phyloP scores from a whole-genome alignment of 2,329 filamentous ascomycete genomes.

The Didymella pinodella region DNA sequence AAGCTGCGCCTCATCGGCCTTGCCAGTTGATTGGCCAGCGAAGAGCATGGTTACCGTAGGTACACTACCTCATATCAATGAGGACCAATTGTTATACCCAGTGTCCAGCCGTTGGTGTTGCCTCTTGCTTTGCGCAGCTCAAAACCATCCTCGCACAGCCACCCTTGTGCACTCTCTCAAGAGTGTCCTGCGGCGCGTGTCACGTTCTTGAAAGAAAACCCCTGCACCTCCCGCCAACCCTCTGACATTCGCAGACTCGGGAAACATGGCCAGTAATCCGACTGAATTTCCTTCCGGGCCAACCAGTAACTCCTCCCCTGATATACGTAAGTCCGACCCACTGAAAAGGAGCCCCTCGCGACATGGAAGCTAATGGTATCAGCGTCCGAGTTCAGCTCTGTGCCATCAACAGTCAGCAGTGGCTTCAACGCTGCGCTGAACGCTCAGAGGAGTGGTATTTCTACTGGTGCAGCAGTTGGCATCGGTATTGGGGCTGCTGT shows the following conservation, averaged over 20 bases:
- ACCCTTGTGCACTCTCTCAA: neutral
- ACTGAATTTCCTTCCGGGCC: neutral
- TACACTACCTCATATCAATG: neutral
- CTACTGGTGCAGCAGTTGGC: neutral
- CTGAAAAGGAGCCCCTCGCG: no score
- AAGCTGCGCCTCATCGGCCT: neutral
- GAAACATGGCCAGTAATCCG: neutral
- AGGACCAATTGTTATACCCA: neutral
- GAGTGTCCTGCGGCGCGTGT: neutral
- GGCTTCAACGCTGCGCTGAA: neutral
- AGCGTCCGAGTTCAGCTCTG: neutral
- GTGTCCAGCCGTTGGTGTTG: neutral
- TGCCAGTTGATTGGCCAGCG: neutral
- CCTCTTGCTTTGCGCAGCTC: neutral
- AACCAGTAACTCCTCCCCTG: neutral
- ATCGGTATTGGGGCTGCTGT: neutral
- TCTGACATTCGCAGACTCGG: neutral
- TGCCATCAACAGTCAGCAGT: neutral
- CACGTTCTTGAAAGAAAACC: neutral
- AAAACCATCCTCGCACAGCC: neutral
- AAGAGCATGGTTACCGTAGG: neutral
- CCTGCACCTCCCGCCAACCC: neutral
- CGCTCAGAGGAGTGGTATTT: neutral
- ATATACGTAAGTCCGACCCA: neutral
- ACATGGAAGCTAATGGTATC: neutral